A percentile compares a stretch with the other conserved stretches of the same genome.
Conservation (phyloP, 208 protist species). For the Leishmania mexicana region DNA sequence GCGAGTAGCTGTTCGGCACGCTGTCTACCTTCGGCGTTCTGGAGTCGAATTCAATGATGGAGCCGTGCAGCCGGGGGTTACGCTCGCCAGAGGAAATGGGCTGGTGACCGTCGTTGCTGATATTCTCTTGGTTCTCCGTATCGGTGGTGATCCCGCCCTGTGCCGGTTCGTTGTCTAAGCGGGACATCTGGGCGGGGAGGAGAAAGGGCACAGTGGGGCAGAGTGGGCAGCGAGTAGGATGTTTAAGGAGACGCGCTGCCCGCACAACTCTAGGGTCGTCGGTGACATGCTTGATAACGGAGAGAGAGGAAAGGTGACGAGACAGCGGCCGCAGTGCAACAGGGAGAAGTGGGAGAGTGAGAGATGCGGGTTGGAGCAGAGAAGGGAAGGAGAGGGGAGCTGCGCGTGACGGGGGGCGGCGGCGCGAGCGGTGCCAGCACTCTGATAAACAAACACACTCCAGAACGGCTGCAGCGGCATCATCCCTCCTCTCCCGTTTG, state of each 20-base stretch:
- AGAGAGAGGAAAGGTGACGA: not conserved
- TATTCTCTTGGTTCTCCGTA: not conserved
- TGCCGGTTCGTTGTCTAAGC: not conserved
- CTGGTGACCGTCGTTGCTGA: not conserved
- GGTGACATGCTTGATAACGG: not conserved
- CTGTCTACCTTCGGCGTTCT: slow-evolving; percentile 35
- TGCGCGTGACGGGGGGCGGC: not conserved
- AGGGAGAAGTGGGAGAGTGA: not conserved
- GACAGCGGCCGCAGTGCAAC: not conserved
- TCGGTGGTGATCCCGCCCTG: not conserved
- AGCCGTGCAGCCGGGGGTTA: slow-evolving; percentile 41
- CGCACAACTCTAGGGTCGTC: not conserved
- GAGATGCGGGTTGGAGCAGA: no score
- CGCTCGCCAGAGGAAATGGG: slow-evolving; percentile 2
- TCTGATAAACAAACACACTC: not conserved
- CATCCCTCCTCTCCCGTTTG: not conserved
- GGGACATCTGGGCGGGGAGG: not conserved
- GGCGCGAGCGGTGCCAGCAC: not conserved
- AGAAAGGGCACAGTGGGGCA: not conserved
- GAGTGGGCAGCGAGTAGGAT: not conserved
- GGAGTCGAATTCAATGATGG: slow-evolving; percentile 51
- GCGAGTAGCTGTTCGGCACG: slow-evolving; percentile 38
- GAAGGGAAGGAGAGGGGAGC: not conserved
- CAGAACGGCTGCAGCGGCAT: not conserved
- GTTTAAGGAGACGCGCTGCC: not conserved